Evolutionary conservation across 441 rosid species (phyloP), one percentile per base, ranked within the genome.

Genomic region (Kokia cookei): DNA sequence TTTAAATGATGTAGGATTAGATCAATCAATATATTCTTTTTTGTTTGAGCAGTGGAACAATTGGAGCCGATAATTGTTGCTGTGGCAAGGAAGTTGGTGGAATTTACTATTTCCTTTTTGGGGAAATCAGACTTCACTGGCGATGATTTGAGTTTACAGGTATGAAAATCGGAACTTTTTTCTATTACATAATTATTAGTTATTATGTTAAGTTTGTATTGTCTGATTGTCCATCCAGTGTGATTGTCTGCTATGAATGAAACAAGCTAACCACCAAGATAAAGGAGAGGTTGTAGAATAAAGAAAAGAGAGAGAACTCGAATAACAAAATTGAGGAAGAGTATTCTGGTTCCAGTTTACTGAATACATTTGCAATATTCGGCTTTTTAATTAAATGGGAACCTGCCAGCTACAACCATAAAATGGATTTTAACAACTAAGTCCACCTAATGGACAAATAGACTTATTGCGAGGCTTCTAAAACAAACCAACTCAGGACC

Each of bases 21-120:
- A 54, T 77, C 58, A 72, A 26, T n/a, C 55, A 3, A 55, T 11
- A 22, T 12, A 87, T 64, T 64, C 43, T 19, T 19, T 64, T 42
- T 9, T 37, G 14, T 54, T 24, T 79, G 81, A 35, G 64, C 80
- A 97, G 99, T 86, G 84, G 96, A 92, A 73, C 96, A 91, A 79
- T 87, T 87, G 42, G 98, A 91, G 50, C 91, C 90, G 3, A 74
- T 89, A 72, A 76, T 95, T 69, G 81, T 95, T 78, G 95, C 90
- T 1, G 88, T 95, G n/a, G 81, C 82, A 77, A 91, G 88, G 68
- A 87, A 89, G 76, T 81, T 88, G 77, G 78, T 97, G 84, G 98
- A 95, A 77, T 97, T 97, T 85, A 86, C 91, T 47, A 82, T 97
- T 81, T 82, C 87, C 83, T 90, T 82, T 84, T 84, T 97, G 87